phyloP scores from a whole-genome alignment of 345 rosid species.

The Gynandropsis gynandra region DNA sequence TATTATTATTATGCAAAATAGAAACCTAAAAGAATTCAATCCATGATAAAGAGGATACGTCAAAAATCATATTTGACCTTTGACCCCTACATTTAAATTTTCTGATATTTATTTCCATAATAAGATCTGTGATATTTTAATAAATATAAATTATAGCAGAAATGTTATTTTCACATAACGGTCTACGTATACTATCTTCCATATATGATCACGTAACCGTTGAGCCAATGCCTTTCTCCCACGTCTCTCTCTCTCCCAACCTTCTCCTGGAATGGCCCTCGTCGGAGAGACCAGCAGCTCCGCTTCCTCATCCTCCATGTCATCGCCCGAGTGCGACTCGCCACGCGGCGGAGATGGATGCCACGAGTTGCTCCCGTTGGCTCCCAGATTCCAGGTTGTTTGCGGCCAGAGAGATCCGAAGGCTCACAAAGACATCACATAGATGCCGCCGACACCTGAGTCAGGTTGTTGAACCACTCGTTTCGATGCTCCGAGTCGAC shows the following conservation, averaged over 20 bases:
- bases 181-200: not conserved
- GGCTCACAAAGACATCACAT: conserved; percentile 82
- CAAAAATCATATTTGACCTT: too few relatives aligned
- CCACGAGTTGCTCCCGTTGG: conserved; percentile 37
- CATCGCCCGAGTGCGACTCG: conserved; percentile 43
- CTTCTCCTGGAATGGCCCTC: conserved; percentile 24
- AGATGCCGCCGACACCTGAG: conserved; percentile 79
- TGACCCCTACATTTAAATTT: too few relatives aligned
- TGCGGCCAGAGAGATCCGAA: conserved; percentile 84
- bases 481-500: conserved; percentile 59
- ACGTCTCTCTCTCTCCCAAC: conserved; percentile 10
- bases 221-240: conserved; percentile 46
- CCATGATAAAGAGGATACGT: too few relatives aligned
- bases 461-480: conserved; percentile 63
- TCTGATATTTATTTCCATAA: too few relatives aligned
- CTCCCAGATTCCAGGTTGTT: conserved; percentile 45
- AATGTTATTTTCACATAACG: not conserved
- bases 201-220: conserved; percentile 36
- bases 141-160: too few relatives aligned
- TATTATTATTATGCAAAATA: too few relatives aligned
- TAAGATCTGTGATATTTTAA: too few relatives aligned
- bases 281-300: conserved; percentile 20
- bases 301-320: conserved; percentile 28
- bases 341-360: conserved; percentile 42
- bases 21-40: too few relatives aligned